phyloP scores from a whole-genome alignment of 345 rosid species.

The Lepidium sativum region DNA sequence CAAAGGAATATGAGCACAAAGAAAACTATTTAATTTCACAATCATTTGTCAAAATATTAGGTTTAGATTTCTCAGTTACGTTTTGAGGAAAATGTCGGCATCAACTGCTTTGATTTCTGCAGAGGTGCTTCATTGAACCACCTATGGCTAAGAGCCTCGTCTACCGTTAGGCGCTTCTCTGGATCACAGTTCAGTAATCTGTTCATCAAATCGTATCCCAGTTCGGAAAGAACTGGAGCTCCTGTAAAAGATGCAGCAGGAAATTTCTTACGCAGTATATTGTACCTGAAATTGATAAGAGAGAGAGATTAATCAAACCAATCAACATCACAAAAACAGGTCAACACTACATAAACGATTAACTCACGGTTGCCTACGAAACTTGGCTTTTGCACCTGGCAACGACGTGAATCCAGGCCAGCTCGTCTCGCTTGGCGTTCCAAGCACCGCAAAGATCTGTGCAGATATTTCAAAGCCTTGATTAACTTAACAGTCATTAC shows the following conservation, averaged over 20 bases:
- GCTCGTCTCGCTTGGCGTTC: slow-evolving; percentile 56
- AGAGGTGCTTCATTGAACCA: slow-evolving; percentile 79
- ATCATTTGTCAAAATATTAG: not conserved
- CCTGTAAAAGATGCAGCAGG: slow-evolving; percentile 72
- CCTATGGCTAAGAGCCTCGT: slow-evolving; percentile 63
- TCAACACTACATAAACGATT: not conserved
- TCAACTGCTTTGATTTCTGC: slow-evolving; percentile 56
- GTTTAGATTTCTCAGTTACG: slow-evolving; percentile 27
- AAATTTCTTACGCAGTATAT: slow-evolving; percentile 64
- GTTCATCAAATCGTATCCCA: slow-evolving; percentile 72
- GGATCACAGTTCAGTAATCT: slow-evolving; percentile 62
- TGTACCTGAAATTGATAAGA: slow-evolving; percentile 42
- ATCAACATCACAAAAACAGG: not conserved
- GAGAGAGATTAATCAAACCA: slow-evolving; percentile 7
- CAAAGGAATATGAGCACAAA: slow-evolving; percentile 15
- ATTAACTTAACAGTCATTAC: not conserved
- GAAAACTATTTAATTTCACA: not conserved
- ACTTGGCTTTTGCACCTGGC: slow-evolving; percentile 67
- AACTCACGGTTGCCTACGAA: slow-evolving; percentile 59
- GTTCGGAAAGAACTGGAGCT: slow-evolving; percentile 62
- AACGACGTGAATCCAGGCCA: slow-evolving; percentile 67
- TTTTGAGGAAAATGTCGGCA: slow-evolving; percentile 59
- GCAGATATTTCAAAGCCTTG: not conserved
- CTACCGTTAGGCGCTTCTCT: slow-evolving; percentile 71
- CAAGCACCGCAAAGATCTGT: slow-evolving; percentile 72